Evolutionary conservation across 805 yeast genomes (phyloP), one percentile per base, ranked within the genome.

Genomic region (Starmerella sirachaensis): DNA sequence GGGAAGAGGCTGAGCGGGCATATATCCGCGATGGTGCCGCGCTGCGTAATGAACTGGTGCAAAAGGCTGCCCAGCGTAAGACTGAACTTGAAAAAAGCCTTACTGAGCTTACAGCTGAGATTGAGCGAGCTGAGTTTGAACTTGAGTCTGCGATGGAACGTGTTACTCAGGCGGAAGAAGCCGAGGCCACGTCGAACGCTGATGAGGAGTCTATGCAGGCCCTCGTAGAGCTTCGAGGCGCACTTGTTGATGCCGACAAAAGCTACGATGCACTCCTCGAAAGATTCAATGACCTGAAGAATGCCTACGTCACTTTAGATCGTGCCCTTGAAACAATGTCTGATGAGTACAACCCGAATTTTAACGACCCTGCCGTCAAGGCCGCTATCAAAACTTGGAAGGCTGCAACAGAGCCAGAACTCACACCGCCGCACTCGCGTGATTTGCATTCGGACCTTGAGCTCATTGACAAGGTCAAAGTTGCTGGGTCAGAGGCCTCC

Each of bases 351-450:
- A 82, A 84, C 50, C 82, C 80, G 33, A 79, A 84, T 51, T 73
- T 84, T 60, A 84, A 86, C 54, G 95, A 86, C 58, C 72, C 74
- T 6, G 93, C 86, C 0, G 95, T 86, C 14, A 83, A 83, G 55
- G 69, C 64, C 16, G 76, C 86, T 1, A 76, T 84, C 13, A 62
- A 69, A 14, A 61, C 51, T 13, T 57, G 58, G 53, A 55, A 54
- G 29, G 55, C 54, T 21, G 40, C 48, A 1, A 24, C 35, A 9
- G 25, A 26, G 29, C 44, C 42, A 6, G 25, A 30, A 13, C 20
- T 26, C n/a, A 11, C 21, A 8, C 31, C 18, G 12, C 41, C 38
- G 13, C 19, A 28, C 5, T 11, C 29, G 8, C 24, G 33, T 10
- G 20, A 34, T 14, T 12, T 21, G 20, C 33, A 23, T 2, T 24